Evolutionary conservation across 1,139 yeast species (phyloP), one percentile per base, ranked within the genome.

Genomic region (Williopsis jadinii): DNA sequence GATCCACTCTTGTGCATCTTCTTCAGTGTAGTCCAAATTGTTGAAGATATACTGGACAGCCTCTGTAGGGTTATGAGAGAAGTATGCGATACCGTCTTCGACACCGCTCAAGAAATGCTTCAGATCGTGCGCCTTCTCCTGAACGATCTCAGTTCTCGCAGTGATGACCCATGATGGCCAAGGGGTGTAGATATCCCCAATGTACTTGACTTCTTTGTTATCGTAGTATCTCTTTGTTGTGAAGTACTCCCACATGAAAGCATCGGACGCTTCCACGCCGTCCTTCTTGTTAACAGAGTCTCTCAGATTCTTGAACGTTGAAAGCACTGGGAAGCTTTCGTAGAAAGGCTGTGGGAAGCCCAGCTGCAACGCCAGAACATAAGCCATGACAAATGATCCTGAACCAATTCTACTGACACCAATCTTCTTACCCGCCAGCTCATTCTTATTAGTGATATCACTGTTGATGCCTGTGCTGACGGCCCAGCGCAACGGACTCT

Each of bases 121-220:
- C 31, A 80, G 52, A 5, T 58, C 61, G 10, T 46, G 46, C 3
- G 46, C 55, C 12, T 62, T 54, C 5, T 49, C 55, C 3, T 53
- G 55, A 28, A 66, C 58, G 8, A 71, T 48, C 26, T 67, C 66
- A 5, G 68, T 56, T 39, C 70, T 57, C 11, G 79, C 79, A 24
- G 80, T 75, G 39, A 87, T 70, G 13, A 86, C 90, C 96, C 96
- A 88, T 2, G 95, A 84, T 9, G 97, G 92, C 97, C 97, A 88
- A 9, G 97, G 97, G 0, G 97, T 88, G 62, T 84, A 84, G 41
- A 88, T 86, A 52, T 84, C 86, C 10, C 96, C 97, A 48, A 88
- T 79, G 53, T 75, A 70, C 61, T 84, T 85, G 63, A 88, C 80
- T 55, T 87, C 96, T 12, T 77, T 73, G 44, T 66, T 73, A 56